phyloP scores from a whole-genome alignment of 306 rosid genomes.

The Quillaja saponaria region DNA sequence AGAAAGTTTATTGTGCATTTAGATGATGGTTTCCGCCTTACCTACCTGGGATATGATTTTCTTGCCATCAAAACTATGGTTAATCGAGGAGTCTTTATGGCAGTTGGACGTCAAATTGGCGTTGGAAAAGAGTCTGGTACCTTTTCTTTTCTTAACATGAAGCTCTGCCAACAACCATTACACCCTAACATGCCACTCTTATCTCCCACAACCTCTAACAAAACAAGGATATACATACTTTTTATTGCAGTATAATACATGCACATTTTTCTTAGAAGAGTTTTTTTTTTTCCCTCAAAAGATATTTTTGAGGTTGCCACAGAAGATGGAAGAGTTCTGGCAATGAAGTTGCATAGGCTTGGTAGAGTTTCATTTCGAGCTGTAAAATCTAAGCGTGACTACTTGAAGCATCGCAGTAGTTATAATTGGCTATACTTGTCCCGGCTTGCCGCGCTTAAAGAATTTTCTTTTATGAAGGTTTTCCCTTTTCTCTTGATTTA shows the following conservation, averaged over 20 bases:
- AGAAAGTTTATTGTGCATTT: constrained; percentile 27
- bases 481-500: neutral
- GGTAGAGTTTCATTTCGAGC: constrained; percentile 94
- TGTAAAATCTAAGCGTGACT: constrained; percentile 94
- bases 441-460: constrained; percentile 90
- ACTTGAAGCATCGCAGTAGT: constrained; percentile 82
- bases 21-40: constrained; percentile 96
- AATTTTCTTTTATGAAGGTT: constrained; percentile 95
- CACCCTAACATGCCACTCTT: too few relatives aligned
- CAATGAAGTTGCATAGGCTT: constrained; percentile 87
- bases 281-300: constrained; percentile 50
- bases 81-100: constrained; percentile 74
- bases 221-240: neutral
- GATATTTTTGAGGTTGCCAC: constrained; percentile 92
- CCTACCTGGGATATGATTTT: constrained; percentile 95
- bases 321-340: constrained; percentile 83
- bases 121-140: constrained; percentile 97
- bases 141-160: neutral
- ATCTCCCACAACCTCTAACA: too few relatives aligned
- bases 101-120: constrained; percentile 94
- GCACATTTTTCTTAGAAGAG: neutral
- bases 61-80: constrained; percentile 93
- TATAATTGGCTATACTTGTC: constrained; percentile 91
- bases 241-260: neutral
- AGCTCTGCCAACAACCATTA: neutral